Evolutionary conservation across 2,329 filamentous ascomycete genomes (phyloP), one percentile per base, ranked within the genome.

Genomic region (Alternaria consortialis): DNA sequence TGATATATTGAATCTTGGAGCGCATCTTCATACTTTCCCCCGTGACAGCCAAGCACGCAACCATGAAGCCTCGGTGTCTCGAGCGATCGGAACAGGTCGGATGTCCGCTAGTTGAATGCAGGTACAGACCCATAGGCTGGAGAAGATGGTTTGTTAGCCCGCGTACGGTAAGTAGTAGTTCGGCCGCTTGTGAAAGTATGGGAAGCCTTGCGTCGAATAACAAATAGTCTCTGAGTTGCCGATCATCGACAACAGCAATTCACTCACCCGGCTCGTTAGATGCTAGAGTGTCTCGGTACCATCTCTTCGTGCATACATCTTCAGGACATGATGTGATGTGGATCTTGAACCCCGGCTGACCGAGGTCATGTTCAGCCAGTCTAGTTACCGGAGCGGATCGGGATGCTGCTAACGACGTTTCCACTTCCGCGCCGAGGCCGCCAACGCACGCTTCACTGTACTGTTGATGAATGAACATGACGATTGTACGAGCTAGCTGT

Each of bases 341-440:
- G 39, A 39, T 43, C 43, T n/a, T 56, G 27, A 23, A 48, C 44
- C 44, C 47, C 42, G 43, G 42, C 43, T 36, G 50, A 58, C 46
- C 52, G 40, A 39, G 43, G 57, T 44, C 20, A 48, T 42, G 39
- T 44, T 47, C 52, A 50, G 43, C 44, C 23, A 23, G 31, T 51
- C 23, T 40, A 32, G 57, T 50, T 29, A 15, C 57, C 53, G 57
- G 57, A 56, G 53, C 53, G 39, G 53, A 60, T 47, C 57, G 57
- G 57, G 53, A 47, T 27, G 37, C 13, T 51, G 56, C 42, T 20
- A 59, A 44, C 37, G 31, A 31, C 39, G 43, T 51, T 50, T 37
- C 46, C 46, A 34, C 23, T 27, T 34, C 31, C 46, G 46, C 29
- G 54, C 29, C 25, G n/a, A 20, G n/a, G 29, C 17, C 17, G 23